Conservation (phyloP, 2,329 filamentous ascomycete genomes). For the Apiospora sp. region DNA sequence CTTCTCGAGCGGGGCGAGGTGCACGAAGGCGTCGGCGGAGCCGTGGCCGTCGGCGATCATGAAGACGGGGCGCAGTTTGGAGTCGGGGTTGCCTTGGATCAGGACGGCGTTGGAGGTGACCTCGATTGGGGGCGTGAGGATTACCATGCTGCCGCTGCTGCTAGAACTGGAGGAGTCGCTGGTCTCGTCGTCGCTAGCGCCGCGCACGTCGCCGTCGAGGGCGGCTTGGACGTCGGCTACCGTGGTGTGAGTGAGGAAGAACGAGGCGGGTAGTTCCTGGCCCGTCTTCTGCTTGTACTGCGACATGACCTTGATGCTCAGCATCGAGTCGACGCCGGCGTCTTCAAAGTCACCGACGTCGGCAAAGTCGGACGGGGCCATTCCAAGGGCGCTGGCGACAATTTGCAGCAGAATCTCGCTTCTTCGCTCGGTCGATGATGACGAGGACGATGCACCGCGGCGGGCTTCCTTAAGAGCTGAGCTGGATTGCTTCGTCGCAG, state of each 20-base stretch:
- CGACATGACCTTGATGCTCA: conserved; percentile 22
- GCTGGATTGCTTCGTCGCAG: background rate
- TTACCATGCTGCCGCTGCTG: background rate
- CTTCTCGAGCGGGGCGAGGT: conserved; percentile 42
- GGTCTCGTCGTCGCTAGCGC: background rate
- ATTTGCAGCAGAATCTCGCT: conserved; percentile 12
- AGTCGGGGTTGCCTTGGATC: conserved; percentile 6
- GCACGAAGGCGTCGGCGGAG: conserved; percentile 50
- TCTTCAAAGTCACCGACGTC: conserved; percentile 18
- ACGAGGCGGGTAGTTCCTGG: conserved; percentile 18
- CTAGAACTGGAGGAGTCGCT: conserved; percentile 3
- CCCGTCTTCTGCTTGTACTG: conserved; percentile 20
- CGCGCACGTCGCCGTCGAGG: conserved; percentile 9
- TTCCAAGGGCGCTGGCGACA: conserved; percentile 3
- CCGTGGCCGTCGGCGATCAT: conserved; percentile 55
- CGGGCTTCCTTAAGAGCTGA: background rate
- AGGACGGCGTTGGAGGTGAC: conserved; percentile 21
- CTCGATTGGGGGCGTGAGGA: conserved; percentile 30
- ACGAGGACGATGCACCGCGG: too few relatives aligned
- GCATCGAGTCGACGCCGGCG: conserved; percentile 7
- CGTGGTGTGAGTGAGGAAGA: conserved; percentile 6
- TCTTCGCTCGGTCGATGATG: background rate
- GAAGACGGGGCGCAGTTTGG: conserved; percentile 40
- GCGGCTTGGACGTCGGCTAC: conserved; percentile 15
- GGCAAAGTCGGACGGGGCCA: conserved; percentile 15